Evolutionary conservation across 495 filamentous ascomycete species (phyloP).

Genomic region (Hapsidospora chrysogenum): DNA sequence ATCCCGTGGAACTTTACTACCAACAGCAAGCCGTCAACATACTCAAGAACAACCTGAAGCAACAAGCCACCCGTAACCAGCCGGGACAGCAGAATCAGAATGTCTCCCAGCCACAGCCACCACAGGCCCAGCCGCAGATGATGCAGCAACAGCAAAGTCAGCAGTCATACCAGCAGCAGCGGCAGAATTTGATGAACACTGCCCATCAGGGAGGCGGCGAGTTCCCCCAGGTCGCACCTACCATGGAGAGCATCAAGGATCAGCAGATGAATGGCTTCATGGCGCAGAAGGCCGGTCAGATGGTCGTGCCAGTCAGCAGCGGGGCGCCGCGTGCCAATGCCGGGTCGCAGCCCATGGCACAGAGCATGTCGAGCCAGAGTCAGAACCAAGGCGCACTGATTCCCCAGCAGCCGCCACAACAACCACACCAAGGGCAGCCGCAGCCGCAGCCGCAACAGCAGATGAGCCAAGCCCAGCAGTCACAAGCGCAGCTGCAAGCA

Average conservation of each 20-base stretch:
- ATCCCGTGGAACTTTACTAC: constrained; percentile 23
- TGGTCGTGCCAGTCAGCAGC: constrained; percentile 31
- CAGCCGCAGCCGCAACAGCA: constrained; percentile 19
- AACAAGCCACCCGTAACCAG: constrained; percentile 4
- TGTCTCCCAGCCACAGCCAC: constrained; percentile 4
- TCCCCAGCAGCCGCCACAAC: constrained; percentile 16
- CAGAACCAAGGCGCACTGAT: constrained; percentile 6
- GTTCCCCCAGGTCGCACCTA: constrained; percentile 20
- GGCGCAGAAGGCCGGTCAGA: constrained; percentile 30
- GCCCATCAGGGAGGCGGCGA: constrained; percentile 15
- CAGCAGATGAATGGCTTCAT: constrained; percentile 27
- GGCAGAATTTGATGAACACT: constrained; percentile 15
- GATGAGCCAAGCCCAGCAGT: constrained; percentile 19
- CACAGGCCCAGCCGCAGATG: constrained; percentile 6
- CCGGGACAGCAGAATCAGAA: constrained; percentile 9
- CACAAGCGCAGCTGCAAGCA: constrained; percentile 19
- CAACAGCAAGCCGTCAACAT: constrained; percentile 19
- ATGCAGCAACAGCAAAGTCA: constrained; percentile 9
- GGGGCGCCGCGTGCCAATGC: constrained; percentile 25
- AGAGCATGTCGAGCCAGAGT: constrained; percentile 15
- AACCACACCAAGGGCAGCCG: no score
- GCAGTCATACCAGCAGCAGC: constrained; percentile 14
- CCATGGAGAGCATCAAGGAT: constrained; percentile 30
- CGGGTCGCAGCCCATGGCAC: constrained; percentile 21
- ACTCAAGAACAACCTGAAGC: constrained; percentile 10